Base-by-base conservation (phyloP, 2,329 filamentous ascomycete genomes). In the Byssothecium circinans region DNA sequence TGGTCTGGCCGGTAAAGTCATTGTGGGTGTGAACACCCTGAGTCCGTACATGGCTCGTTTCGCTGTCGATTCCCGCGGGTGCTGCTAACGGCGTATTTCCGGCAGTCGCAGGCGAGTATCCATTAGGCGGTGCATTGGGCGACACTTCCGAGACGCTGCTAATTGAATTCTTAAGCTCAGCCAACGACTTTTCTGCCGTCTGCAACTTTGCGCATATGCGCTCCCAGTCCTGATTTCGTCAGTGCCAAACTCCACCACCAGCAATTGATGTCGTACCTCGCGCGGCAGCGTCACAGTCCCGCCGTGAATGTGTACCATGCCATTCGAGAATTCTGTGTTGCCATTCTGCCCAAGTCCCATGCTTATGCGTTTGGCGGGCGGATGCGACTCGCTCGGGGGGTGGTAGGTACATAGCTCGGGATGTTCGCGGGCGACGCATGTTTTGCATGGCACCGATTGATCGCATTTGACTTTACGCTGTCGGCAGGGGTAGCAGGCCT, bases 11-110 rank as follows among this genome's bases (percentile, higher is more conserved):
- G 47, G 81, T 80, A 37, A 81, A 68, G 47, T 81, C 81, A 61
- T 84, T 85, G 45, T 75, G 74, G 6, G 81, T 81, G 63, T 84
- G 81, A 19, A 85, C 78, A 2, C 82, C 82, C 59, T 84, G 81
- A 2, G 74, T 69, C 25, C 72, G 68, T 1, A 74, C 70, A 45
- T 77, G 75, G 41, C 67, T 67, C 27, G 61, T 62, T 47, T 70
- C 67, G 52, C 64, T 65, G 40, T 70, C 67, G 27, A 70, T 66
- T 19, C 64, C 67, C 7, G 65, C 64, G 4, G 62, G 49, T n/a
- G 67, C 65, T 2, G 65, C 67, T 15, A 69, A 50, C 11, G 66
- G 61, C 1, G 67, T 70, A 43, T 69, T 67, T 11, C 58, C 60
- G 0, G 62, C 57, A 2, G 59, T 65, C 8, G 53, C 57, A 18